A percentile compares a stretch with the other conserved stretches of the same genome.
Evolutionary conservation across 352 stramenopile genomes (phyloP).

Genomic region (Thalassiosira exigua): DNA sequence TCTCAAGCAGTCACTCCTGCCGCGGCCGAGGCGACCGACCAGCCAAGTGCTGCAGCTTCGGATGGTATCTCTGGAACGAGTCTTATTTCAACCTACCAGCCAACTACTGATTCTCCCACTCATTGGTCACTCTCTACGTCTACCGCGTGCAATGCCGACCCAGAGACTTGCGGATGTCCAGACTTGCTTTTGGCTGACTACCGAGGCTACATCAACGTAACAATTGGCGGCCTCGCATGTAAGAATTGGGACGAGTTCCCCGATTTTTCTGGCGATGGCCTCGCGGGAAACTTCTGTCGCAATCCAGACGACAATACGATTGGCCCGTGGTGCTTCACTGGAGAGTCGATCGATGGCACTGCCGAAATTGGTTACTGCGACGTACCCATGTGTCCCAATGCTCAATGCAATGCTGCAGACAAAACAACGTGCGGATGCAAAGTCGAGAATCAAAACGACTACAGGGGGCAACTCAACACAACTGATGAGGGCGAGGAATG

Average conservation of each 20-base stretch:
- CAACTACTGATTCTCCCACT: too few species aligned
- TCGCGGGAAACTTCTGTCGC: too few species aligned
- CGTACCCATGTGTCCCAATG: neutral
- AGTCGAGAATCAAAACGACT: neutral
- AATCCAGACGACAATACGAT: too few species aligned
- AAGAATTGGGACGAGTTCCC: neutral
- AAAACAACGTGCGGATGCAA: neutral
- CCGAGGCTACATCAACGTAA: neutral
- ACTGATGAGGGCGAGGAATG: neutral
- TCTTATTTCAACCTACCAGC: too few species aligned
- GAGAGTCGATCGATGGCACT: neutral
- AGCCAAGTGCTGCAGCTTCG: neutral
- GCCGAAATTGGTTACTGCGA: neutral
- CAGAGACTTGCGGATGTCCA: neutral
- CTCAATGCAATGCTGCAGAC: neutral
- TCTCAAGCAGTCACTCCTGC: too few species aligned
- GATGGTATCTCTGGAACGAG: neutral
- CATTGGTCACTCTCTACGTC: too few species aligned
- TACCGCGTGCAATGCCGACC: too few species aligned
- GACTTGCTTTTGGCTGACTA: neutral
- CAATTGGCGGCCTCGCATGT: neutral
- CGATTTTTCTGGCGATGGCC: constrained; percentile 1
- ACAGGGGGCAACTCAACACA: neutral
- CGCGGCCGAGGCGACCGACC: too few species aligned
- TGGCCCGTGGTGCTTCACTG: too few species aligned